Evolutionary conservation across 2,329 filamentous ascomycete species (phyloP).

Genomic region (Aureobasidium melanogenum): DNA sequence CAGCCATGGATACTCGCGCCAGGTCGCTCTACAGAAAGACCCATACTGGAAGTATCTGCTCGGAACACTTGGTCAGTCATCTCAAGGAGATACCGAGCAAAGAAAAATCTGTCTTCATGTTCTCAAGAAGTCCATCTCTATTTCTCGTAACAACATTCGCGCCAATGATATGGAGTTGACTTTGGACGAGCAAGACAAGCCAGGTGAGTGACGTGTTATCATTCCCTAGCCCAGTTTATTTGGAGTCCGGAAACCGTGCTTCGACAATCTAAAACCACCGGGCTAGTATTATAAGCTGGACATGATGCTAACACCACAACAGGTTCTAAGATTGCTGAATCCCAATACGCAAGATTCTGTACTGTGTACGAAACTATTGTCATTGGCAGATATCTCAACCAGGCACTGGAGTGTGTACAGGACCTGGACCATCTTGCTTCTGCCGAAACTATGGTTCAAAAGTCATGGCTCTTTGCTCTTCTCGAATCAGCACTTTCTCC

Average conservation of each 20-base stretch:
- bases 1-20: not conserved
- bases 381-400: conserved; percentile 41
- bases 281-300: too few species aligned
- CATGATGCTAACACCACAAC: not conserved
- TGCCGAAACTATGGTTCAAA: conserved; percentile 22
- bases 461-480: conserved; percentile 34
- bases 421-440: conserved; percentile 34
- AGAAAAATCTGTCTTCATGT: conserved; percentile 39
- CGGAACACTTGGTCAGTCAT: conserved; percentile 23
- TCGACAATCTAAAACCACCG: too few species aligned
- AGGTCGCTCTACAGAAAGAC: conserved; percentile 15
- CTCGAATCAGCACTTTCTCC: conserved; percentile 33
- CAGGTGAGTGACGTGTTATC: conserved; percentile 13
- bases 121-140: conserved; percentile 31
- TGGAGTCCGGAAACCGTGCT: too few species aligned
- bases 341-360: conserved; percentile 35
- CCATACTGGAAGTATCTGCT: conserved; percentile 34
- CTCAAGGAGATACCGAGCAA: conserved; percentile 36
- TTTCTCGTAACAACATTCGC: conserved; percentile 11
- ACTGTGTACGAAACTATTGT: conserved; percentile 41
- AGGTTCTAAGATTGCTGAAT: conserved; percentile 8
- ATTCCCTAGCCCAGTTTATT: too few species aligned
- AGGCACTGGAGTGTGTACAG: conserved; percentile 36
- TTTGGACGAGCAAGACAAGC: conserved; percentile 13
- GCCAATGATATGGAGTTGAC: conserved; percentile 10